Conservation (phyloP, 495 filamentous ascomycete genomes). For the Penicillium pancosmium region DNA sequence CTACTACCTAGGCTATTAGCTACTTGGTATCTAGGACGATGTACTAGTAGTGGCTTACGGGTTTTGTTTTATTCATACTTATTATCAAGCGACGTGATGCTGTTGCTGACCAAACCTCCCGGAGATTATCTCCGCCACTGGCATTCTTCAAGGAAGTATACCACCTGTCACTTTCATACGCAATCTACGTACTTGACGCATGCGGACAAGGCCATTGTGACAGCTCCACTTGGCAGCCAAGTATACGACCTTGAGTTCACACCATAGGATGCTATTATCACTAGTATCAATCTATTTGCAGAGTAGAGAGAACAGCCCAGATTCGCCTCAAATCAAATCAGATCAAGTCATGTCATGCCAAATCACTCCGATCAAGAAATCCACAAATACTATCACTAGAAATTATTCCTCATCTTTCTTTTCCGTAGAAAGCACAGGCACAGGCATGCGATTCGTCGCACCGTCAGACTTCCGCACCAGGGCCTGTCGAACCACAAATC, state of each 20-base stretch:
- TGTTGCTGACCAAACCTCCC: no score
- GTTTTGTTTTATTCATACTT: no score
- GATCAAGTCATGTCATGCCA: no score
- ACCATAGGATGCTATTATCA: constrained; percentile 19
- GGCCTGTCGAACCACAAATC: constrained; percentile 41
- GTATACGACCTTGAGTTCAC: constrained; percentile 15
- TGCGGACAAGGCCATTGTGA: constrained; percentile 27
- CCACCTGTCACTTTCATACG: not conserved
- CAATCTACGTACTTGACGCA: constrained; percentile 11
- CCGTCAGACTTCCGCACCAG: constrained; percentile 32
- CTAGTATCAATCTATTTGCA: constrained; percentile 22
- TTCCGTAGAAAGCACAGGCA: constrained; percentile 8
- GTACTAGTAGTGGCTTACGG: no score
- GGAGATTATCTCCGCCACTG: no score
- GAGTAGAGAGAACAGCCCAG: constrained; percentile 13
- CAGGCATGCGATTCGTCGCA: constrained; percentile 32
- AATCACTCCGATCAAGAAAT: no score
- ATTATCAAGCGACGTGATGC: not conserved
- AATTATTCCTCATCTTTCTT: constrained; percentile 15
- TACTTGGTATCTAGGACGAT: no score
- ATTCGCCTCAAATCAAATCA: not conserved
- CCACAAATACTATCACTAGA: no score
- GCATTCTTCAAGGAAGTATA: not conserved
- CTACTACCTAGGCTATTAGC: no score
- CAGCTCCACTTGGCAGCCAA: constrained; percentile 7